These are phyloP conservation scores for Sedum album DNA, from an alignment of 164 flowering plant species.

Conservation along the genomic window DNA sequence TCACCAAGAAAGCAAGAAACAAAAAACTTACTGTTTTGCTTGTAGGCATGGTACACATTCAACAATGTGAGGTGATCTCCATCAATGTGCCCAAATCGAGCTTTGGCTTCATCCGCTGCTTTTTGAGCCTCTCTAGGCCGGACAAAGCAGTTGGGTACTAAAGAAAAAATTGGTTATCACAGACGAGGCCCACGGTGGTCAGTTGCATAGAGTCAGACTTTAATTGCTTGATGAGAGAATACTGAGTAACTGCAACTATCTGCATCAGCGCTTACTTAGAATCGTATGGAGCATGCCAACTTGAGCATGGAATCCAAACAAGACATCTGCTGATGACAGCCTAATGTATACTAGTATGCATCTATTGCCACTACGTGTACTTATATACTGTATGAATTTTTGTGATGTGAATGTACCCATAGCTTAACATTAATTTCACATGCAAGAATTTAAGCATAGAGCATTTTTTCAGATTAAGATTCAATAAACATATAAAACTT, in stretches of 20 bases:
- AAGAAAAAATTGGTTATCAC: constrained; percentile 83
- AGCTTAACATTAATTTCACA: constrained; percentile 15
- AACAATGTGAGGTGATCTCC: constrained; percentile 94
- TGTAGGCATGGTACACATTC: constrained; percentile 96
- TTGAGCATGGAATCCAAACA: constrained; percentile 73
- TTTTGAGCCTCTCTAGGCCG: constrained; percentile 99
- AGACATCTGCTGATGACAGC: constrained; percentile 90
- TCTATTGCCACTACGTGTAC: constrained; percentile 18
- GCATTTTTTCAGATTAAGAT: constrained; percentile 5
- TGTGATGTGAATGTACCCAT: constrained; percentile 13
- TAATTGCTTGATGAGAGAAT: constrained; percentile 92
- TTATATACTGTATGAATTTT: too few relatives aligned
- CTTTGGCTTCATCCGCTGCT: constrained; percentile 99
- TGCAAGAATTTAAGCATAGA: neutral
- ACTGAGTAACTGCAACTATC: constrained; percentile 99
- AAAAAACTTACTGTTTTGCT: constrained; percentile 69
- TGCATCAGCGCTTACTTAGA: constrained; percentile 92
- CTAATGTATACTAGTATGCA: constrained; percentile 34
- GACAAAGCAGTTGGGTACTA: constrained; percentile 99
- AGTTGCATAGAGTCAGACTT: constrained; percentile 97
- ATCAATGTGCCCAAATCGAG: constrained; percentile 88
- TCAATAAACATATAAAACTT: too few relatives aligned
- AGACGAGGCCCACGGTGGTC: constrained; percentile 99
- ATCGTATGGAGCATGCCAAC: constrained; percentile 70
- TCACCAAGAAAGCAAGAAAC: too few relatives aligned